These are phyloP conservation scores for Monosporascus cannonballus DNA, from an alignment of 2,329 filamentous ascomycete species.

Conservation along the genomic window DNA sequence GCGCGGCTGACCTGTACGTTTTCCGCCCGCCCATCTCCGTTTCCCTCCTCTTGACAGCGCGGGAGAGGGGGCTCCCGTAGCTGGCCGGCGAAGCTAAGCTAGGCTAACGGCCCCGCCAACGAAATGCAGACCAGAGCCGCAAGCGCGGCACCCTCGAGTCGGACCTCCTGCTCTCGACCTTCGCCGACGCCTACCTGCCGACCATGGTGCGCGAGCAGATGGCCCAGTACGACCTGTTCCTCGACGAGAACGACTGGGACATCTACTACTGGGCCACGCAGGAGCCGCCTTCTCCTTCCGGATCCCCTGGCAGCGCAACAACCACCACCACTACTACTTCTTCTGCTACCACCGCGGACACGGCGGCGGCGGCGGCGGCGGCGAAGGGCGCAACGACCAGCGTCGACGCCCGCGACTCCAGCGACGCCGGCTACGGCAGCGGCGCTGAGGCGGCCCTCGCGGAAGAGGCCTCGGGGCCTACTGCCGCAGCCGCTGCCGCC, in stretches of 20 bases:
- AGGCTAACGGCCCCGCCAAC: not conserved
- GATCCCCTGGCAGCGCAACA: slow-evolving; percentile 31
- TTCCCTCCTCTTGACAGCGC: not conserved
- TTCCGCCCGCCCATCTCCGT: slow-evolving; percentile 5
- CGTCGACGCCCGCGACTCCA: slow-evolving; percentile 45
- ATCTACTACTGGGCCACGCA: slow-evolving; percentile 99
- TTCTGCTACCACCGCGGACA: slow-evolving; percentile 12
- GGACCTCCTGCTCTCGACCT: slow-evolving; percentile 93
- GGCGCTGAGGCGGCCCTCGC: slow-evolving; percentile 11
- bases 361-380: slow-evolving; percentile 18
- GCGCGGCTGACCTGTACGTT: slow-evolving; percentile 69
- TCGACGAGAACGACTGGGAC: slow-evolving; percentile 99
- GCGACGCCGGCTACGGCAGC: slow-evolving; percentile 17
- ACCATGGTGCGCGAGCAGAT: slow-evolving; percentile 70
- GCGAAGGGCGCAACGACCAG: slow-evolving; percentile 36
- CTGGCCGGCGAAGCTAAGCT: not conserved
- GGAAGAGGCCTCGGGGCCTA: slow-evolving; percentile 3
- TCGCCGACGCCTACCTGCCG: slow-evolving; percentile 73
- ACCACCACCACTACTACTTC: slow-evolving; percentile 9
- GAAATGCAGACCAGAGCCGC: slow-evolving; percentile 75
- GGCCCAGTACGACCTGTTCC: slow-evolving; percentile 79
- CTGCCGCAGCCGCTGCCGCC: slow-evolving; percentile 5
- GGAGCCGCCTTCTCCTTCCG: slow-evolving; percentile 54
- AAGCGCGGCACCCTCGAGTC: slow-evolving; percentile 95
- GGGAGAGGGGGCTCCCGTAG: not conserved